Percentiles rank a stretch among this genome's conserved stretches.
Conservation (phyloP, 306 rosid genomes). For the Arachis hypogaea region DNA sequence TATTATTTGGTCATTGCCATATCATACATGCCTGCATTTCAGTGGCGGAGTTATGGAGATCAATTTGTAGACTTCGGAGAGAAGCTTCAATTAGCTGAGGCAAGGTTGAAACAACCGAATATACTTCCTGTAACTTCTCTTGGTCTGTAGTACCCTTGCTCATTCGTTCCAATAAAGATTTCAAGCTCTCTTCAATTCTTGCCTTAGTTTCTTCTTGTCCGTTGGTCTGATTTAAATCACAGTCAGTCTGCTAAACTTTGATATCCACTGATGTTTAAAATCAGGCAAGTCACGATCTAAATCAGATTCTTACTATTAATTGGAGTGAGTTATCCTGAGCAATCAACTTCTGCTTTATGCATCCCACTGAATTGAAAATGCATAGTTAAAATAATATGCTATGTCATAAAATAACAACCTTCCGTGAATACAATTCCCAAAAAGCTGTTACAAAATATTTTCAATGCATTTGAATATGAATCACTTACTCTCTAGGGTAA, state of each 20-base stretch:
- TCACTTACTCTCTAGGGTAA: conserved; percentile 74
- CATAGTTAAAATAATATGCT: conserved; percentile 30
- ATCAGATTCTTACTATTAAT: conserved; percentile 60
- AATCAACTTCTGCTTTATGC: conserved; percentile 70
- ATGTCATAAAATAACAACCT: conserved; percentile 15
- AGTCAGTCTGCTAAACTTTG: conserved; percentile 35
- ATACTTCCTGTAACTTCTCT: conserved; percentile 71
- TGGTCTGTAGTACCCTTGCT: conserved; percentile 47
- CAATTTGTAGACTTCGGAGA: conserved; percentile 55
- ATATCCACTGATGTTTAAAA: conserved; percentile 35
- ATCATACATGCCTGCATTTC: conserved; percentile 71
- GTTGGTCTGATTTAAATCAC: conserved; percentile 63
- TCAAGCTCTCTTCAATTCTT: conserved; percentile 68
- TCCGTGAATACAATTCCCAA: neutral
- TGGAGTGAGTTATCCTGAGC: conserved; percentile 72
- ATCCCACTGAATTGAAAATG: conserved; percentile 62
- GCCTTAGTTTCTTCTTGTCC: conserved; percentile 79
- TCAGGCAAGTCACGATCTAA: conserved; percentile 31
- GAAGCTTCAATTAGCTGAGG: conserved; percentile 69
- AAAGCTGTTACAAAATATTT: conserved; percentile 30
- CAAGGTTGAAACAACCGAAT: conserved; percentile 63
- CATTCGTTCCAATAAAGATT: conserved; percentile 63
- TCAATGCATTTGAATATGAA: conserved; percentile 34
- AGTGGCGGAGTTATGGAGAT: conserved; percentile 53
- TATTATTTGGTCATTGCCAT: conserved; percentile 26